Evolutionary conservation across 192 early-diverging fungal species (phyloP), one percentile per base, ranked within the genome.

Genomic region (Blastocladiella britannica): DNA sequence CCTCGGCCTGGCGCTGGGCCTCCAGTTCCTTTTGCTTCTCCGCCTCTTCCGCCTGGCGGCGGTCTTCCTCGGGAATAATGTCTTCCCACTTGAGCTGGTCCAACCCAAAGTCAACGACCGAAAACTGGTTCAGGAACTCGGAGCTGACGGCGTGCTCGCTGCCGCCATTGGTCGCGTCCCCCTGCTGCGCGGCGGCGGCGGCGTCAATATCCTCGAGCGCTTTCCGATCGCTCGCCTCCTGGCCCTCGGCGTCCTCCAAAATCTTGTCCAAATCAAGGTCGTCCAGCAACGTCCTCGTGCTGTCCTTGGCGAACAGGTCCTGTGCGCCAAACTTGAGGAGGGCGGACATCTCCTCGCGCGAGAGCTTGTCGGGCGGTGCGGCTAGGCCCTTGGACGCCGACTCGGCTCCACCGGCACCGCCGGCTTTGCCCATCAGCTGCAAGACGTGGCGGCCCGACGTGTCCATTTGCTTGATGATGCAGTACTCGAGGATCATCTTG

Each of bases 401-500:
- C 2, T 47, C n/a, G 37, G 12, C n/a, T 2, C 15, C 37, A 2
- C 12, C 37, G 1, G 37, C 2, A 2, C 12, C 2, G 2, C 37
- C 29, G n/a, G n/a, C n/a, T n/a, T 66, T 68, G 18, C 60, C 66
- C 61, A 72, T 69, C 58, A 70, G 63, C 29, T 72, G 73, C 56
- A 83, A 63, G 37, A 85, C 71, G 59, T 79, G 79, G 66, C 80
- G 74, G 0, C 90, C 91, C 12, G 91, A 87, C 8, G 91, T 93
- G 65, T 97, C 92, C 93, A 99, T 97, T 63, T 91, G 87, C 64
- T 92, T 94, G 70, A 99, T 99, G 64, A 99, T 91, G 64, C 87
- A 91, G 72, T 97, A 97, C 69, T 99, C 96, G 6, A 99, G 73
- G 25, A 99, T 92, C 93, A 95, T 97, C 69, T 99, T 99, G 63